These are phyloP conservation scores for Solanum aculeatissimum DNA, from an alignment of 305 asterid species.

Conservation along the genomic window DNA sequence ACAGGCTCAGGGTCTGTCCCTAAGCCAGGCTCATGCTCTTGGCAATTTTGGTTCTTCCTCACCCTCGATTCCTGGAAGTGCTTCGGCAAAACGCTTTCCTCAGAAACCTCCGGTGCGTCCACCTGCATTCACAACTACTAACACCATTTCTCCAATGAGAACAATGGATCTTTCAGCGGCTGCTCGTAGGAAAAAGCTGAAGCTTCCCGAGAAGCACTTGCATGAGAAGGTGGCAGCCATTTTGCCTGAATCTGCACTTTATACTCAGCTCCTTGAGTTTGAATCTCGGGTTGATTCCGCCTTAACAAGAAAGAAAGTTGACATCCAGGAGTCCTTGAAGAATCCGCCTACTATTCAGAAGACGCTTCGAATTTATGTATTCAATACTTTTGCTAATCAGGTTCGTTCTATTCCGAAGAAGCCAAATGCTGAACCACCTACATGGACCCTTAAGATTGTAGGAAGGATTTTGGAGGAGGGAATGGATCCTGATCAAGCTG, in stretches of 20 bases:
- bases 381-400: slow-evolving; percentile 85
- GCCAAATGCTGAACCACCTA: slow-evolving; percentile 80
- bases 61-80: slow-evolving; percentile 62
- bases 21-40: slow-evolving; percentile 54
- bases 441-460: slow-evolving; percentile 92
- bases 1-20: slow-evolving; percentile 69
- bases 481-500: slow-evolving; percentile 81
- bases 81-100: slow-evolving; percentile 46
- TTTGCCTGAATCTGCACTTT: slow-evolving; percentile 91
- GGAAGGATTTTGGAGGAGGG: slow-evolving; percentile 96
- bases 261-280: slow-evolving; percentile 91
- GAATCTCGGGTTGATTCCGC: slow-evolving; percentile 93
- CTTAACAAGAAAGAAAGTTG: slow-evolving; percentile 77
- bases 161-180: slow-evolving; percentile 71
- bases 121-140: slow-evolving; percentile 43
- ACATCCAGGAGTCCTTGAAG: slow-evolving; percentile 84
- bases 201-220: slow-evolving; percentile 85
- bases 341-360: slow-evolving; percentile 73
- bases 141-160: slow-evolving; percentile 59
- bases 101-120: slow-evolving; percentile 90
- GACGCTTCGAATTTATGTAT: slow-evolving; percentile 78
- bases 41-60: slow-evolving; percentile 60
- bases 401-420: slow-evolving; percentile 70
- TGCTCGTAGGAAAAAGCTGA: slow-evolving; percentile 86
- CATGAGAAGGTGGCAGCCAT: slow-evolving; percentile 93